Percentiles rank a stretch among this genome's conserved stretches.
These are phyloP conservation scores for Metschnikowia reukaufii DNA, from an alignment of 805 yeast species.

Conservation along the genomic window DNA sequence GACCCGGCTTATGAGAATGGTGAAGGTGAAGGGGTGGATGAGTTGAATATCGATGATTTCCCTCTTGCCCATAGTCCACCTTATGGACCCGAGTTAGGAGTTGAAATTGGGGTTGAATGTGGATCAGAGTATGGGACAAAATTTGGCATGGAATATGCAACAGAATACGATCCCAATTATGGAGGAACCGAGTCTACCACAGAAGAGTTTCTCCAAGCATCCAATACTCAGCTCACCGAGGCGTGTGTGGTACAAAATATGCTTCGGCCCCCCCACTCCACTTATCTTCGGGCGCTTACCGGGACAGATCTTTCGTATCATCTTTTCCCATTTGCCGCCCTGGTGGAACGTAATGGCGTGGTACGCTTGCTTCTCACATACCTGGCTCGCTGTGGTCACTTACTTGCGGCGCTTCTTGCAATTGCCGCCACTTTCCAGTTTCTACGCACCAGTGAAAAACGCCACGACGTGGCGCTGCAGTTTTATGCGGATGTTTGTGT, in stretches of 20 bases:
- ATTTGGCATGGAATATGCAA: no score
- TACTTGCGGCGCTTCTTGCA: constrained; percentile 26
- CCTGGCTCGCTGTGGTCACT: constrained; percentile 23
- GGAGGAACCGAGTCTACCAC: no score
- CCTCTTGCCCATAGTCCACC: constrained; percentile 21
- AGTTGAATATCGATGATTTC: constrained; percentile 27
- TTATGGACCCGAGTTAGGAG: no score
- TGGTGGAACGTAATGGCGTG: constrained; percentile 36
- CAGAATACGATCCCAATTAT: no score
- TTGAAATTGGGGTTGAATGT: no score
- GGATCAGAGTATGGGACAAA: no score
- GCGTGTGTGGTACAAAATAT: constrained; percentile 25
- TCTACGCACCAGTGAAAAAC: constrained; percentile 23
- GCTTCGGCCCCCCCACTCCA: constrained; percentile 30
- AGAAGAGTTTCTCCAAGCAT: constrained; percentile 12
- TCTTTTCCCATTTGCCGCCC: constrained; percentile 39
- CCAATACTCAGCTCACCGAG: constrained; percentile 29
- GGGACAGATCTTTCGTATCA: constrained; percentile 31
- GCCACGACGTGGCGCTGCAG: constrained; percentile 23
- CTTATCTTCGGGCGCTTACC: constrained; percentile 32
- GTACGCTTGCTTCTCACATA: constrained; percentile 26
- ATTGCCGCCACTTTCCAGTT: constrained; percentile 29
- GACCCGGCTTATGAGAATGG: constrained; percentile 1
- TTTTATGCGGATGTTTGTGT: constrained; percentile 25
- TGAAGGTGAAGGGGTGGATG: not conserved